A percentile compares a stretch with the other conserved stretches of the same genome.
Evolutionary conservation across 2,329 filamentous ascomycete species (phyloP).

Genomic region (Colletotrichum sp.): DNA sequence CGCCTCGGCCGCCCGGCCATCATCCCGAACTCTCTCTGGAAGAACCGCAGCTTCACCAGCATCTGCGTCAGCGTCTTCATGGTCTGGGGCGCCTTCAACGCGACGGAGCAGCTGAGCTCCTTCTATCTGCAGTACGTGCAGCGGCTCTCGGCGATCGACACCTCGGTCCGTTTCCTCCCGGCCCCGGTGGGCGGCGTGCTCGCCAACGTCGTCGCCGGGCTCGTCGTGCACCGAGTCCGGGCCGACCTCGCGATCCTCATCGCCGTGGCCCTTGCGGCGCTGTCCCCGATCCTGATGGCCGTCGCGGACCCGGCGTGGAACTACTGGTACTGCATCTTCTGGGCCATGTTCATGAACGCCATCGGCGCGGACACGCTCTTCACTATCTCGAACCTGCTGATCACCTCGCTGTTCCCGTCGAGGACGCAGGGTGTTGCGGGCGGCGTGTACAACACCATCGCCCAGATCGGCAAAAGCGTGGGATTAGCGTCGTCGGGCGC

Average conservation of each 20-base stretch:
- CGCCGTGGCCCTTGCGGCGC: slow-evolving; percentile 37
- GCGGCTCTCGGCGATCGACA: slow-evolving; percentile 38
- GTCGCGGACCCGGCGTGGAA: slow-evolving; percentile 44
- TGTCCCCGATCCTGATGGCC: slow-evolving; percentile 52
- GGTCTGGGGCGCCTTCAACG: slow-evolving; percentile 44
- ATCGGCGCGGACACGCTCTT: slow-evolving; percentile 49
- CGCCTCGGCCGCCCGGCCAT: slow-evolving; percentile 53
- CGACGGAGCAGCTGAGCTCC: slow-evolving; percentile 46
- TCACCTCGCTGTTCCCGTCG: slow-evolving; percentile 57
- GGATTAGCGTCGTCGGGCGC: slow-evolving; percentile 56
- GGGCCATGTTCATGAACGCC: slow-evolving; percentile 35
- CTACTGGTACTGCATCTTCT: slow-evolving; percentile 48
- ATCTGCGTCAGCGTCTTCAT: slow-evolving; percentile 53
- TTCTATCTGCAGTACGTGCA: slow-evolving; percentile 53
- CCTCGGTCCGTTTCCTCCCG: slow-evolving; percentile 46
- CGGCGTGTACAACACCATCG: slow-evolving; percentile 63
- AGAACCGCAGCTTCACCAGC: slow-evolving; percentile 53
- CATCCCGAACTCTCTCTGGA: slow-evolving; percentile 63
- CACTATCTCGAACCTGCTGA: slow-evolving; percentile 58
- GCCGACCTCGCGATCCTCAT: slow-evolving; percentile 32
- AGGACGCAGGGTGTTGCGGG: slow-evolving; percentile 62
- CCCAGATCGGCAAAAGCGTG: slow-evolving; percentile 60
- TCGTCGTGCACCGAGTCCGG: slow-evolving; percentile 37
- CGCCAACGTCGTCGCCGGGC: slow-evolving; percentile 37
- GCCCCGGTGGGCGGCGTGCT: slow-evolving; percentile 36